Evolutionary conservation across 1,284 basidiomycete genomes (phyloP).

Genomic region (Austroboletus novae-zelandiae): DNA sequence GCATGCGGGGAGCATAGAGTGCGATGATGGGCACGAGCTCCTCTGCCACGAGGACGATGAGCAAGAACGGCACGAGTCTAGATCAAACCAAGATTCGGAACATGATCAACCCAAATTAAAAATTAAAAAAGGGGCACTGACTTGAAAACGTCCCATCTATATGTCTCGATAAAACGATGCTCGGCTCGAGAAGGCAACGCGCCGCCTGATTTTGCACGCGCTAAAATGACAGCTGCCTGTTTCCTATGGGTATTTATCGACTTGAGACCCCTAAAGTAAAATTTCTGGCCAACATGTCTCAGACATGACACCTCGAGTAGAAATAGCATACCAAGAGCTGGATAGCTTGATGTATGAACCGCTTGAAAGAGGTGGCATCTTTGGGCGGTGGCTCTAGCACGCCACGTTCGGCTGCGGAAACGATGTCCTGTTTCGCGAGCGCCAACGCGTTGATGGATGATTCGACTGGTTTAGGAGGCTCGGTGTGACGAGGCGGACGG

Average conservation of each 20-base stretch:
- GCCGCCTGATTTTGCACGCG: slow-evolving; percentile 55
- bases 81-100: background rate
- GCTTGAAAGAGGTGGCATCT: slow-evolving; percentile 53
- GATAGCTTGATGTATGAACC: slow-evolving; percentile 62
- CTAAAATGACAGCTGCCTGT: slow-evolving; percentile 50
- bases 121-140: slow-evolving; percentile 28
- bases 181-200: slow-evolving; percentile 61
- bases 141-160: slow-evolving; percentile 67
- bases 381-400: slow-evolving; percentile 63
- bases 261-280: slow-evolving; percentile 72
- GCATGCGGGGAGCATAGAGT: slow-evolving; percentile 80
- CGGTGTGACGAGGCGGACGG: slow-evolving; percentile 28
- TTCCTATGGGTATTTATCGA: slow-evolving; percentile 61
- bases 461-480: slow-evolving; percentile 24
- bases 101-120: background rate
- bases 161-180: slow-evolving; percentile 60
- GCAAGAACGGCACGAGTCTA: slow-evolving; percentile 78
- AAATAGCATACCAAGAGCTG: slow-evolving; percentile 59
- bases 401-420: slow-evolving; percentile 63
- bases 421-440: slow-evolving; percentile 58
- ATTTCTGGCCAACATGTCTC: slow-evolving; percentile 52
- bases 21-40: slow-evolving; percentile 84
- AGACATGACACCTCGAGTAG: background rate
- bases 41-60: slow-evolving; percentile 75
- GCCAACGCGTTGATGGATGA: slow-evolving; percentile 37